These are phyloP conservation scores for Rubroboletus satanas DNA, from an alignment of 768 basidiomycete genomes.

Conservation along the genomic window DNA sequence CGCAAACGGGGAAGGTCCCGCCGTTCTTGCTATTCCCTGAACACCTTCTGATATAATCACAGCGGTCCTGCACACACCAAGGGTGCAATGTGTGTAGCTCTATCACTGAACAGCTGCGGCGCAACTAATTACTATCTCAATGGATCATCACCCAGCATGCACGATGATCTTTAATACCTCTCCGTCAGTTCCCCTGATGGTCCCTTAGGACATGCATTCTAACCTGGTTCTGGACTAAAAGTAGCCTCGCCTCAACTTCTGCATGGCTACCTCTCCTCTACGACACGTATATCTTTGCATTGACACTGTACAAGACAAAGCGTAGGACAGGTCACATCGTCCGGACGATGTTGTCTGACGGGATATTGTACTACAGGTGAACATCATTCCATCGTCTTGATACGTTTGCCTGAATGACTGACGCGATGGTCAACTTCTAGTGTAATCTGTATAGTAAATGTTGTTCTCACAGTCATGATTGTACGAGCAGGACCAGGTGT, in stretches of 20 bases:
- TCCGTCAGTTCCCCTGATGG: conserved; percentile 16
- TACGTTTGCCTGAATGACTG: background rate
- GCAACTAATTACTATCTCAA: conserved; percentile 24
- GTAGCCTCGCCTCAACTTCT: conserved; percentile 31
- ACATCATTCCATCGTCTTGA: background rate
- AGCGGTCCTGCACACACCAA: conserved; percentile 11
- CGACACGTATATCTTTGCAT: conserved; percentile 34
- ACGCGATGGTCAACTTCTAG: conserved; percentile 17
- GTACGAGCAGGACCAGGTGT: conserved; percentile 25
- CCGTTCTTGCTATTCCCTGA: background rate
- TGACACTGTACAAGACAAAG: conserved; percentile 33
- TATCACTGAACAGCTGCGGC: conserved; percentile 18
- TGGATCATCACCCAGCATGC: conserved; percentile 30
- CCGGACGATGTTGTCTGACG: conserved; percentile 30
- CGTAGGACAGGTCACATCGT: conserved; percentile 17
- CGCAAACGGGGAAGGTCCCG: conserved; percentile 46
- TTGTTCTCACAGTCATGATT: conserved; percentile 39
- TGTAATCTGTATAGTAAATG: conserved; percentile 37
- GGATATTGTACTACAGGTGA: conserved; percentile 36
- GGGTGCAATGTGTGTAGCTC: conserved; percentile 9
- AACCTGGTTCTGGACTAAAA: conserved; percentile 9
- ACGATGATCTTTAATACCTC: conserved; percentile 35
- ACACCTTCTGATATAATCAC: background rate
- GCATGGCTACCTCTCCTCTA: conserved; percentile 41
- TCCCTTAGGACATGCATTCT: background rate